Conservation (phyloP, 305 asterid species). For the Solanum hybrid region DNA sequence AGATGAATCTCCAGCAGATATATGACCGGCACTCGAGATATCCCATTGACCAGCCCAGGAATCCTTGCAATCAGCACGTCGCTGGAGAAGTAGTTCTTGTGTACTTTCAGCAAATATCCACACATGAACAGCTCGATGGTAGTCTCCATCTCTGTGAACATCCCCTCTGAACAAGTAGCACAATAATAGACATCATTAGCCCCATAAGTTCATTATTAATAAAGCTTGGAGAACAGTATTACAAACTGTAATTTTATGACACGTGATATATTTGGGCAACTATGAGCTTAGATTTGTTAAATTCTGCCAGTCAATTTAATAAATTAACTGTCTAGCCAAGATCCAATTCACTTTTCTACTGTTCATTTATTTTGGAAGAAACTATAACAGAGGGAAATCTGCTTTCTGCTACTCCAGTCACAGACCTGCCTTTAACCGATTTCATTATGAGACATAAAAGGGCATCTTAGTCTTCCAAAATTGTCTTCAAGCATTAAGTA, state of each 20-base stretch:
- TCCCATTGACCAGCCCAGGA: constrained; percentile 96
- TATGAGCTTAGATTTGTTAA: background rate
- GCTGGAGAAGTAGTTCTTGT: constrained; percentile 67
- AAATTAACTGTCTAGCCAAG: background rate
- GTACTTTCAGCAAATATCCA: constrained; percentile 92
- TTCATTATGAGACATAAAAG: background rate
- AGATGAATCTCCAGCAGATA: constrained; percentile 93
- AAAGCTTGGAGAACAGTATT: background rate
- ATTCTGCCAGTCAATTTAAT: background rate
- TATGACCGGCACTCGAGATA: constrained; percentile 93
- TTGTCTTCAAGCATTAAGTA: background rate
- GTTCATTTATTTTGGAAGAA: background rate
- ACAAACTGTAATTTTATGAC: background rate
- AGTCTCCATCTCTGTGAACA: constrained; percentile 87
- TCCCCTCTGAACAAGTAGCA: constrained; percentile 37
- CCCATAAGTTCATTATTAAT: background rate
- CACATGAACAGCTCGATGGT: constrained; percentile 89
- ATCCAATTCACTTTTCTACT: background rate
- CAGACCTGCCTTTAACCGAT: background rate
- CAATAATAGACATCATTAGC: background rate
- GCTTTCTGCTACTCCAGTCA: background rate
- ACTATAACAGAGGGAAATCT: background rate
- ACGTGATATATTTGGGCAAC: background rate
- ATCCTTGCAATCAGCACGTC: constrained; percentile 82
- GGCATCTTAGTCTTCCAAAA: background rate